Percentiles rank a stretch among this genome's conserved stretches.
Conservation (phyloP, 805 yeast species). For the Scheffersomyces coipomensis region DNA sequence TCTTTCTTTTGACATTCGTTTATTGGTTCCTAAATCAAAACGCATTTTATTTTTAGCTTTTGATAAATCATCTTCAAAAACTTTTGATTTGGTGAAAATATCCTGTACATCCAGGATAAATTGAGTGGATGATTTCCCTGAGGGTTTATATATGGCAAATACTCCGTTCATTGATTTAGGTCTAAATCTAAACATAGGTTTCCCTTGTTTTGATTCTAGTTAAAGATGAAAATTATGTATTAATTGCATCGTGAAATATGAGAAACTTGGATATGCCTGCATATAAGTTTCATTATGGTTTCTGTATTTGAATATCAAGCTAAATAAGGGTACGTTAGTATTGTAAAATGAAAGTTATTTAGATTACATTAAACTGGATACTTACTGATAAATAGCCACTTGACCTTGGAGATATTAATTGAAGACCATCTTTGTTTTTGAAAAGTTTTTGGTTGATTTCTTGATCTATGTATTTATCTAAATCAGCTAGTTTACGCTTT, state of each 20-base stretch:
- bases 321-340: constrained; percentile 15
- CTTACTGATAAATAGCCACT: constrained; percentile 45
- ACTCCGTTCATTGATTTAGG: constrained; percentile 73
- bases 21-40: constrained; percentile 34
- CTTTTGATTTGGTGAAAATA: constrained; percentile 56
- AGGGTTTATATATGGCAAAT: constrained; percentile 88
- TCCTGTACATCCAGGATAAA: constrained; percentile 66
- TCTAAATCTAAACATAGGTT: constrained; percentile 8
- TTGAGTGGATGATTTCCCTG: constrained; percentile 78
- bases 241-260: too few species aligned
- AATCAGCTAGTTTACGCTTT: constrained; percentile 26
- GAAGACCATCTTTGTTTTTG: constrained; percentile 21
- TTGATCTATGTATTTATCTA: constrained; percentile 36
- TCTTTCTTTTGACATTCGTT: constrained; percentile 42
- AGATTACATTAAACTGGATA: neutral
- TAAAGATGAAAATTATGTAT: neutral
- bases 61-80: constrained; percentile 54
- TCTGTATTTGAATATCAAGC: constrained; percentile 55
- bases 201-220: constrained; percentile 2
- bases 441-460: constrained; percentile 14
- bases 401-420: constrained; percentile 49
- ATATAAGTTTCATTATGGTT: constrained; percentile 7
- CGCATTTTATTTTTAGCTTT: constrained; percentile 48
- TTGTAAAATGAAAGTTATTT: neutral
- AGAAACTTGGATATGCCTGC: neutral